Base-by-base conservation (phyloP, 1,284 basidiomycete genomes). In the Omphalotus olearius region DNA sequence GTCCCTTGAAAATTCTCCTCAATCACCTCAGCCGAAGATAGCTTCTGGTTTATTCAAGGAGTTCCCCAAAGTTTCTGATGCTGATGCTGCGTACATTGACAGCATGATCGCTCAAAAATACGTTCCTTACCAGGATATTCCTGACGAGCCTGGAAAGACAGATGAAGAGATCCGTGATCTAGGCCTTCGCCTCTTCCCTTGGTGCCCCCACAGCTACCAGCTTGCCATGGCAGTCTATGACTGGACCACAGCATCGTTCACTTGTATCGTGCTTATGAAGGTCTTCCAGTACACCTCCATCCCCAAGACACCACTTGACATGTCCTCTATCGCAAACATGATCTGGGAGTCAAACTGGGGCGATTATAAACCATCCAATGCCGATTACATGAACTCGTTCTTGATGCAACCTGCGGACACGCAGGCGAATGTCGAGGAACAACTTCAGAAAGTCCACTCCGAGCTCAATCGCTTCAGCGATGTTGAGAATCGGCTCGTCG, bases 191-290 rank as follows among this genome's bases (percentile, higher is more conserved):
- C 42, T 52, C 17, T 54, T 54, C 50, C 53, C 53, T 4, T 54
- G 51, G 26, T 25, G 42, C 7, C 53, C 28, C n/a, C 16, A 51
- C 37, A 54, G 53, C 50, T 54, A 38, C 43, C 20, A 54, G 16
- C 51, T 54, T 14, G 53, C 53, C 3, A 45, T 54, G 43, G 13
- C 28, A 9, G 14, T 51, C 14, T 54, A 54, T 40, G 53, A 54
- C 38, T 54, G 53, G 53, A 52, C 53, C 9, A 54, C 53, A 6
- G 50, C 53, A 10, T 54, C 53, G 7, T 54, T 54, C 38, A 46
- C 53, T 16, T 42, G 53, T 14, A 23, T 46, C 18, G 53, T 54
- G 16, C 45, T 55, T 40, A 26, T 44, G 38, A 53, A 52, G 38
- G 45, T 55, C 23, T 55, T 55, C 38, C 37, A 52, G 35, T 55